Base-by-base conservation (phyloP, 768 basidiomycete genomes). In the Crepidotus variabilis region DNA sequence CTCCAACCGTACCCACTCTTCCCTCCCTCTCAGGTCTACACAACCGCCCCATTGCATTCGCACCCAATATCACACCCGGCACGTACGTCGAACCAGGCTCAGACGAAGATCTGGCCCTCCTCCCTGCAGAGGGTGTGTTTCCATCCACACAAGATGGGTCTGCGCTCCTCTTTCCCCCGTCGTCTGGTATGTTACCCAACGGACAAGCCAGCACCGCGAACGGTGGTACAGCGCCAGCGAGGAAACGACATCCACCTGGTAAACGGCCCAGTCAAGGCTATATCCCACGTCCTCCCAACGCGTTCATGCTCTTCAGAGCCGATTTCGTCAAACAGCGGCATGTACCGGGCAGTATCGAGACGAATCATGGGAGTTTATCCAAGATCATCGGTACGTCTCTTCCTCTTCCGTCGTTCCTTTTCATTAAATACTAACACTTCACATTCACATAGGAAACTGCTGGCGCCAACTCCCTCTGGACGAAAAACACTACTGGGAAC, bases 221-320 rank as follows among this genome's bases (percentile, higher is more conserved):
- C 39, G 46, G 10, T 35, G 8, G 1, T 1, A 50, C 54, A 18
- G 13, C 39, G 14, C 4, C 55, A 1, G 11, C 45, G 22, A 32
- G 54, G 22, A 59, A 59, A 46, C 49, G 58, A 35, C 54, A 51
- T 22, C 58, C 58, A 8, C 58, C 58, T 2, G 58, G 58, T 5
- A 59, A 59, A 47, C 54, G 58, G n/a, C 54, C 54, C 2, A 51
- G 50, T 10, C 78, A 71, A 57, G 83, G 73, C 13, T 88, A 92
- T 66, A 88, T 92, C 50, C 90, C 90, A 2, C 82, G 90, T 20
- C 90, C 90, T 0, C 87, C 90, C 5, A 92, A 92, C 59, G 90
- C 90, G 8, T 92, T 92, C 75, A 92, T 92, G 77, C 79, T 92
- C 61, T 92, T 92, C 76, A 83, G 90, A 55, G 88, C 88, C 2